phyloP scores from a whole-genome alignment of 2,329 filamentous ascomycete genomes.

The Fusarium nematophilum region DNA sequence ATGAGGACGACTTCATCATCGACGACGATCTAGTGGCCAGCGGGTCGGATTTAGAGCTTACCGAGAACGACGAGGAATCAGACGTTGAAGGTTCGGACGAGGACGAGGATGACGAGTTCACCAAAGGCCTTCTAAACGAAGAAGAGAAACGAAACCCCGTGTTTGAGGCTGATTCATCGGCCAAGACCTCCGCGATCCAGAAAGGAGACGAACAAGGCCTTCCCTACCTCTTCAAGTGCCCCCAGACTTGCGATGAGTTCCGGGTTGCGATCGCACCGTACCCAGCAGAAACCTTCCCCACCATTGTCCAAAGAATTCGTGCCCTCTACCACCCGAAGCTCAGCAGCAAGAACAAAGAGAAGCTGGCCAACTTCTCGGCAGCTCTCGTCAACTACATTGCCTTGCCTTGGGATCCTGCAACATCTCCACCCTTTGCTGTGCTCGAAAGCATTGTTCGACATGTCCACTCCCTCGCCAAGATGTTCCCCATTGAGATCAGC shows the following conservation, averaged over 20 bases:
- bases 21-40: conserved; percentile 90
- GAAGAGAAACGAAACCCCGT: conserved; percentile 65
- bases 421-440: conserved; percentile 70
- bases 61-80: conserved; percentile 65
- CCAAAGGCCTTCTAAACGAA: conserved; percentile 73
- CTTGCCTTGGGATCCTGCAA: conserved; percentile 56
- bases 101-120: conserved; percentile 76
- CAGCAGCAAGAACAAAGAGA: conserved; percentile 84
- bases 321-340: conserved; percentile 93
- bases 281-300: conserved; percentile 74
- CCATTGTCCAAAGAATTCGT: conserved; percentile 88
- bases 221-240: conserved; percentile 88
- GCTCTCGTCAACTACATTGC: conserved; percentile 73
- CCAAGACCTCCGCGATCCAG: conserved; percentile 48
- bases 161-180: conserved; percentile 60
- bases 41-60: conserved; percentile 74
- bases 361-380: conserved; percentile 75
- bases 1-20: conserved; percentile 93
- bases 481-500: conserved; percentile 81
- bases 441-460: conserved; percentile 88
- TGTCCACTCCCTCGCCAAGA: conserved; percentile 91
- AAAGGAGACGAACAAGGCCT: conserved; percentile 67
- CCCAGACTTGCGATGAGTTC: conserved; percentile 80
- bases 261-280: conserved; percentile 73
- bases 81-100: conserved; percentile 59